Base-by-base conservation (phyloP, 352 stramenopile species). In the Hyaloperonospora arabidopsidis region DNA sequence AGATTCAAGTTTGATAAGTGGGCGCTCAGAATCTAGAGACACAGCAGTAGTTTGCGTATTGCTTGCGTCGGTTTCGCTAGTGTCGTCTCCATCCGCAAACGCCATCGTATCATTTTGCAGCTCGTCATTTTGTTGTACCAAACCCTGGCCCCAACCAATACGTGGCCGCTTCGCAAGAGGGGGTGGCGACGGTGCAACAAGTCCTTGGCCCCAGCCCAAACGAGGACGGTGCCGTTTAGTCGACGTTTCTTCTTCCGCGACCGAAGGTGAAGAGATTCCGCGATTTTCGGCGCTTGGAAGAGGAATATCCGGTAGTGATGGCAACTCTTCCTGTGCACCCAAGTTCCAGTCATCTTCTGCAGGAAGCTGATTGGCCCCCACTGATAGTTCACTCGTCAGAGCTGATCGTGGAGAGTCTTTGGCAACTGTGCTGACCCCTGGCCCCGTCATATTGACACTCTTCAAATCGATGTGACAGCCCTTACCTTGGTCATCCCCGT, bases 131-230 rank as follows among this genome's bases (percentile, higher is more conserved):
- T 81, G 56, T 28, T 77, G 65, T 32, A 89, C 64, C n/a, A 93
- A 57, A 22, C 82, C 82, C 61, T 90, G 70, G 17, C 84, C 84
- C 84, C 84, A 93, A 10, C 79, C 81, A 63, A 93, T 84, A 14
- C 84, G 75, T 45, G 81, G 81, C 14, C 84, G 81, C 53, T 93
- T 93, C 43, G 61, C 57, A 49, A 75, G 70, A 36, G 82, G 66
- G 29, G 75, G 75, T 23, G 76, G 73, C 21, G 75, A 90, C 2
- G 72, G 62, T 1, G 76, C 75, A 3, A 89, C 71, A n/a, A 94
- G 63, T 11, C 84, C 84, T 69, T 94, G 84, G 2, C 84, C 84
- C 84, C 84, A 94, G 15, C 81, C 84, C 15, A 94, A 57, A 10
- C 84, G 70, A 25, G 80, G 79, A 13, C 84, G 70, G 25, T 91